Conservation (phyloP, 805 yeast species). For the Nakazawaea pomicola region DNA sequence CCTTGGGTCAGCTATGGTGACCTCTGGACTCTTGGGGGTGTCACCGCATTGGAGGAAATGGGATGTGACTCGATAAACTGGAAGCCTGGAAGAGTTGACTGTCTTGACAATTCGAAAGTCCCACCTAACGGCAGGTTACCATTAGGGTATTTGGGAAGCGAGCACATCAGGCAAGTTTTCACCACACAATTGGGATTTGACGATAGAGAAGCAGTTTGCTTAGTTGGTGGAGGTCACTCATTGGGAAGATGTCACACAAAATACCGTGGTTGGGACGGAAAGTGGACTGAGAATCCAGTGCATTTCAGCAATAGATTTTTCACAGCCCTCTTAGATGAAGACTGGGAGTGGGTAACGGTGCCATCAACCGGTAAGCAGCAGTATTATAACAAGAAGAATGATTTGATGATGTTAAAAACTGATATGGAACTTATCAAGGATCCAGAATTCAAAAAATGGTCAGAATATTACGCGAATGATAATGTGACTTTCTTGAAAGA, state of each 20-base stretch:
- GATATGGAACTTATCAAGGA: slow-evolving; percentile 69
- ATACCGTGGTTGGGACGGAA: slow-evolving; percentile 44
- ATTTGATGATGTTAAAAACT: slow-evolving; percentile 81
- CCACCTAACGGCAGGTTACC: slow-evolving; percentile 74
- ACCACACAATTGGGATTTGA: slow-evolving; percentile 55
- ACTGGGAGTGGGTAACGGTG: slow-evolving; percentile 40
- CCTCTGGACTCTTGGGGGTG: slow-evolving; percentile 75
- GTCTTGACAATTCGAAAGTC: slow-evolving; percentile 38
- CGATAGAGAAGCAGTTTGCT: slow-evolving; percentile 68
- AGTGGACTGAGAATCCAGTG: slow-evolving; percentile 39
- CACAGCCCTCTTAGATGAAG: slow-evolving; percentile 44
- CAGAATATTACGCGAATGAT: slow-evolving; percentile 63
- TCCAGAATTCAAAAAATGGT: slow-evolving; percentile 54
- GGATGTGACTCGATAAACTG: slow-evolving; percentile 77
- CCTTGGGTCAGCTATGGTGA: slow-evolving; percentile 79
- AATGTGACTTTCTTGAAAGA: slow-evolving; percentile 56
- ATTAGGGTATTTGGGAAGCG: slow-evolving; percentile 59
- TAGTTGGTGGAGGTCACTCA: slow-evolving; percentile 74
- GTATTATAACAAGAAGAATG: slow-evolving; percentile 29
- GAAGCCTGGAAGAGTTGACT: slow-evolving; percentile 78
- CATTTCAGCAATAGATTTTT: slow-evolving; percentile 39
- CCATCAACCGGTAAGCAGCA: slow-evolving; percentile 38
- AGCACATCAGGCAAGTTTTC: slow-evolving; percentile 62
- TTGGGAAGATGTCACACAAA: slow-evolving; percentile 70
- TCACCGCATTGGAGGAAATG: slow-evolving; percentile 69